Percentiles rank a stretch among this genome's conserved stretches.
These are phyloP conservation scores for Kodamaea plutei DNA, from an alignment of 1,139 yeast species.

Conservation along the genomic window DNA sequence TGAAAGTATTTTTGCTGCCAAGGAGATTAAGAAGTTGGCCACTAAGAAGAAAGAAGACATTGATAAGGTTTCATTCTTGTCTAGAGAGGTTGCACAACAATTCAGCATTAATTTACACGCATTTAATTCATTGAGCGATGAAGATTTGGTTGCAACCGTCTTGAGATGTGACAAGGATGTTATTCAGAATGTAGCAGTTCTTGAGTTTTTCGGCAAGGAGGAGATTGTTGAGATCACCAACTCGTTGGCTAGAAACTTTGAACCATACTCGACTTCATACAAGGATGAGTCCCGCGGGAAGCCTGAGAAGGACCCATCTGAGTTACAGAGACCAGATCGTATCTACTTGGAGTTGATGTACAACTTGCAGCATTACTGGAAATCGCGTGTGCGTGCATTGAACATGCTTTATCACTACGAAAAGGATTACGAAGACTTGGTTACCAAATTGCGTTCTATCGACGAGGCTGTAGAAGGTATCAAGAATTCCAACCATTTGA, in stretches of 20 bases:
- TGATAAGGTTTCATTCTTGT: constrained; percentile 55
- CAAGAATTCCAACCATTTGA: constrained; percentile 54
- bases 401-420: constrained; percentile 58
- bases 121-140: constrained; percentile 50
- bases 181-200: constrained; percentile 53
- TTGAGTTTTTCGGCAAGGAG: constrained; percentile 69
- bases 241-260: constrained; percentile 57
- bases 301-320: constrained; percentile 68
- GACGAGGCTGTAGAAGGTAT: constrained; percentile 64
- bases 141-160: constrained; percentile 53
- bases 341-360: constrained; percentile 68
- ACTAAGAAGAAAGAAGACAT: constrained; percentile 45
- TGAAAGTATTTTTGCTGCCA: constrained; percentile 75
- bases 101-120: constrained; percentile 73
- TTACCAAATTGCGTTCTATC: constrained; percentile 53
- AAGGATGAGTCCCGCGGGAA: constrained; percentile 34
- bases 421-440: constrained; percentile 67
- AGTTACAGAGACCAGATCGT: constrained; percentile 75
- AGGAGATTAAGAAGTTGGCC: constrained; percentile 59
- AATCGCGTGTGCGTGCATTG: constrained; percentile 70
- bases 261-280: constrained; percentile 57
- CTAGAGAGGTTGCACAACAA: constrained; percentile 73
- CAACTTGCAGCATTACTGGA: constrained; percentile 77
- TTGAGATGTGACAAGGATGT: constrained; percentile 61
- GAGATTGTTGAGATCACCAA: constrained; percentile 64